These are phyloP conservation scores for Capillidium rhysosporum DNA, from an alignment of 371 early-diverging fungal genomes.

Conservation along the genomic window DNA sequence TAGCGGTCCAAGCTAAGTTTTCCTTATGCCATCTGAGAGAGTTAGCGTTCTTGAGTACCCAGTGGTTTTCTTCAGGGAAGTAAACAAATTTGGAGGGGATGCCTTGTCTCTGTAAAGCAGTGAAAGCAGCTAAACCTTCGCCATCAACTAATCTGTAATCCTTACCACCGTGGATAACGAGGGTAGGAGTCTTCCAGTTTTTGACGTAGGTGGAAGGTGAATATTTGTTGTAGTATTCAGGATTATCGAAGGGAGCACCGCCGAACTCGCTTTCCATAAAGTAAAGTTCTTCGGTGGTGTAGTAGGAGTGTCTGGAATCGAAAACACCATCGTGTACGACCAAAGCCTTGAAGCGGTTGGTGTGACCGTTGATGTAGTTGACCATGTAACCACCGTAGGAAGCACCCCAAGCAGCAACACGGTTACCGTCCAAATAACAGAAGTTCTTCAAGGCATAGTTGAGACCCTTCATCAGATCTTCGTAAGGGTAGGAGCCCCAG, in stretches of 20 bases:
- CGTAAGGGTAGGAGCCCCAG: conserved; percentile 64
- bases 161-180: conserved; percentile 47
- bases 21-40: conserved; percentile 57
- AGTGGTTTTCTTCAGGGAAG: conserved; percentile 69
- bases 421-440: conserved; percentile 31
- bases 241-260: conserved; percentile 27
- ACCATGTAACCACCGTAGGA: conserved; percentile 73
- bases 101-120: conserved; percentile 51
- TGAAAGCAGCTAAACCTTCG: conserved; percentile 55
- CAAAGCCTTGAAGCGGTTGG: conserved; percentile 44
- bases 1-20: conserved; percentile 37
- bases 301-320: conserved; percentile 32
- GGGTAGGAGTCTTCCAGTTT: conserved; percentile 60
- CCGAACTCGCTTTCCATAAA: conserved; percentile 56
- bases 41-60: conserved; percentile 22
- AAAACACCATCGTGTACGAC: conserved; percentile 75
- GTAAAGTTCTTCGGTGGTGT: conserved; percentile 59
- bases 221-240: conserved; percentile 29
- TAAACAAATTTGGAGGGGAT: conserved; percentile 50
- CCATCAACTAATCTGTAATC: conserved; percentile 43
- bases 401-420: conserved; percentile 51
- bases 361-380: conserved; percentile 42
- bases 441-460: conserved; percentile 34
- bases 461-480: conserved; percentile 50
- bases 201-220: conserved; percentile 49